Percentiles rank a stretch among this genome's conserved stretches.
phyloP scores from a whole-genome alignment of 345 rosid species.

The Camelina neglecta region DNA sequence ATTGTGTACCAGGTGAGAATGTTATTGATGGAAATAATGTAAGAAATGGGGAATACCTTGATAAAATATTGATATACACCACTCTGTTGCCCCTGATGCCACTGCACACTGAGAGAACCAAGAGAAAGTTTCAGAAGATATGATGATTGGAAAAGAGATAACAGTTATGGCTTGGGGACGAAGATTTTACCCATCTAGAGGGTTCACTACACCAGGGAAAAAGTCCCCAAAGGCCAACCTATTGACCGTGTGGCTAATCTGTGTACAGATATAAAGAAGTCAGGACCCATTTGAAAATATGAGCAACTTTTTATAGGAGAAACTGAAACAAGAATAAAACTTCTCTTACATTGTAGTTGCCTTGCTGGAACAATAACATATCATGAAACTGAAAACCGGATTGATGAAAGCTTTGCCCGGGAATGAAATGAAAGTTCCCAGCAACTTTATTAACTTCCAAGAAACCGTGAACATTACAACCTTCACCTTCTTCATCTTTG shows the following conservation, averaged over 20 bases:
- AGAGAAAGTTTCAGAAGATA: slow-evolving; percentile 18
- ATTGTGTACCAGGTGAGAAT: neutral
- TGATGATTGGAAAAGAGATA: neutral
- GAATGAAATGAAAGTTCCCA: slow-evolving; percentile 83
- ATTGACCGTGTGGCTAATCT: slow-evolving; percentile 84
- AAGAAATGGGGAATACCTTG: slow-evolving; percentile 56
- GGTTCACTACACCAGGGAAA: slow-evolving; percentile 90
- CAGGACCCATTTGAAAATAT: slow-evolving; percentile 4
- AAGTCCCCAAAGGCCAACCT: slow-evolving; percentile 76
- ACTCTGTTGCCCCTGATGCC: slow-evolving; percentile 74
- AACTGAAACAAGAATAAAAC: neutral
- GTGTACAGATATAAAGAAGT: slow-evolving; percentile 33
- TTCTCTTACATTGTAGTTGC: slow-evolving; percentile 72
- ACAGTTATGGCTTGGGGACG: slow-evolving; percentile 19
- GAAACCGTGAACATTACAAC: slow-evolving; percentile 82
- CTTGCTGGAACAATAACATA: slow-evolving; percentile 68
- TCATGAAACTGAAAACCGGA: slow-evolving; percentile 71
- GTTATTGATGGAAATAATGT: neutral
- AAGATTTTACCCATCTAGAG: slow-evolving; percentile 72
- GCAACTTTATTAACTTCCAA: slow-evolving; percentile 93
- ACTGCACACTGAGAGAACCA: slow-evolving; percentile 59
- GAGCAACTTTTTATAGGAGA: neutral
- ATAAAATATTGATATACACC: slow-evolving; percentile 93
- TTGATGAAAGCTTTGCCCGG: slow-evolving; percentile 83
- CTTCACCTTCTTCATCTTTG: slow-evolving; percentile 90